Conservation (phyloP, 192 early-diverging fungal species). For the Paraglomus brasilianum region DNA sequence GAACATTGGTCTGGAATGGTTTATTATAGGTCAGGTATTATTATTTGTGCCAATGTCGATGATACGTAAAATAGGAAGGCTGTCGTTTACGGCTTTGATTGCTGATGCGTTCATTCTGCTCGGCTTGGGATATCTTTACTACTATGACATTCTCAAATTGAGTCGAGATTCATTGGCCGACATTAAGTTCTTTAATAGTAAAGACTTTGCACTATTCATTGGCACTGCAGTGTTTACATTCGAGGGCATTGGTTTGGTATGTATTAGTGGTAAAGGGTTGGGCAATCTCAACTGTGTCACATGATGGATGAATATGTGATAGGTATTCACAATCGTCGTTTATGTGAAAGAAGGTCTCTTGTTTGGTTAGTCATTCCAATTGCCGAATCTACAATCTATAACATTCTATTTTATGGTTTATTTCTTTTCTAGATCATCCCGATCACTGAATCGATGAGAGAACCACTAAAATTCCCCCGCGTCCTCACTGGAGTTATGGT, state of each 20-base stretch:
- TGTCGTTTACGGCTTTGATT: constrained; percentile 81
- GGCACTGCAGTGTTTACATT: constrained; percentile 93
- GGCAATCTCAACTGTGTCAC: too few relatives aligned
- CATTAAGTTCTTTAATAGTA: constrained; percentile 73
- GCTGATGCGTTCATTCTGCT: constrained; percentile 92
- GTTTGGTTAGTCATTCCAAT: background rate
- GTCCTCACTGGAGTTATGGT: constrained; percentile 81
- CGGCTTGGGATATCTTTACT: constrained; percentile 83
- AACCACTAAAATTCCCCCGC: constrained; percentile 80
- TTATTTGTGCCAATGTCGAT: constrained; percentile 53
- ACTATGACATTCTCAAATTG: constrained; percentile 73
- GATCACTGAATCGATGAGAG: constrained; percentile 86
- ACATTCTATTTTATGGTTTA: background rate
- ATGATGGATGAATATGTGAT: background rate
- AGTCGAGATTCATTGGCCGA: constrained; percentile 65
- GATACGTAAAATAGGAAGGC: constrained; percentile 88
- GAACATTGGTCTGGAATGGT: constrained; percentile 30
- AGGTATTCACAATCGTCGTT: background rate
- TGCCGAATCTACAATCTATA: background rate
- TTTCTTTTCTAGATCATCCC: constrained; percentile 58
- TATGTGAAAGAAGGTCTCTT: background rate
- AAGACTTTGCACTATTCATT: constrained; percentile 84
- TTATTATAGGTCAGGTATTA: constrained; percentile 50
- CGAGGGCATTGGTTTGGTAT: constrained; percentile 79
- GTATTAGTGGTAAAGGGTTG: background rate